phyloP scores from a whole-genome alignment of 345 rosid species.

The Carallia pectinifolia region DNA sequence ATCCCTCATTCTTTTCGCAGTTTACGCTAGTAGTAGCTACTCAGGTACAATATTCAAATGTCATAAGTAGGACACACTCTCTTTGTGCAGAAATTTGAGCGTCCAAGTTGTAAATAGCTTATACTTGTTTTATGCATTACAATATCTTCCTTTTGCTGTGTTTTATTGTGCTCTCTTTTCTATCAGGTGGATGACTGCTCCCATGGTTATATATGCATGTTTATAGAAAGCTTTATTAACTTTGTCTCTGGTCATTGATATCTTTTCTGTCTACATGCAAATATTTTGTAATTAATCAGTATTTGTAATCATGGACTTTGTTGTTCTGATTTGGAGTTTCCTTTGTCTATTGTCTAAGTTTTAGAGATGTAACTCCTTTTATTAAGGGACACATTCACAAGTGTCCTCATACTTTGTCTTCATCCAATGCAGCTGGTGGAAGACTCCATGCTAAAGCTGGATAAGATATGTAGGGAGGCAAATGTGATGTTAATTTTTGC shows the following conservation, averaged over 20 bases:
- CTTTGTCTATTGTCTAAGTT: background rate
- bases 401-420: conserved; percentile 5
- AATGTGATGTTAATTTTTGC: conserved; percentile 85
- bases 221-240: background rate
- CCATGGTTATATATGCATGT: background rate
- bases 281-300: background rate
- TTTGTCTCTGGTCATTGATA: background rate
- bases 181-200: background rate
- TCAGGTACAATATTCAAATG: conserved; percentile 48
- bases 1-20: conserved; percentile 83
- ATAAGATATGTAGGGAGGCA: conserved; percentile 78
- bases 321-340: background rate
- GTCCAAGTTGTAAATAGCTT: background rate
- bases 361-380: background rate
- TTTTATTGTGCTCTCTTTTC: too few relatives aligned
- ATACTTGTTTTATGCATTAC: background rate
- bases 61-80: background rate
- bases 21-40: conserved; percentile 90
- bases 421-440: conserved; percentile 93
- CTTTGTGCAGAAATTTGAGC: background rate
- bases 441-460: conserved; percentile 80
- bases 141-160: background rate
- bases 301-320: background rate
- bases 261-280: background rate
- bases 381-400: background rate